Evolutionary conservation across 176 grass and related monocot genomes (phyloP), one percentile per base, ranked within the genome.

Genomic region (Aegilops umbellulata): DNA sequence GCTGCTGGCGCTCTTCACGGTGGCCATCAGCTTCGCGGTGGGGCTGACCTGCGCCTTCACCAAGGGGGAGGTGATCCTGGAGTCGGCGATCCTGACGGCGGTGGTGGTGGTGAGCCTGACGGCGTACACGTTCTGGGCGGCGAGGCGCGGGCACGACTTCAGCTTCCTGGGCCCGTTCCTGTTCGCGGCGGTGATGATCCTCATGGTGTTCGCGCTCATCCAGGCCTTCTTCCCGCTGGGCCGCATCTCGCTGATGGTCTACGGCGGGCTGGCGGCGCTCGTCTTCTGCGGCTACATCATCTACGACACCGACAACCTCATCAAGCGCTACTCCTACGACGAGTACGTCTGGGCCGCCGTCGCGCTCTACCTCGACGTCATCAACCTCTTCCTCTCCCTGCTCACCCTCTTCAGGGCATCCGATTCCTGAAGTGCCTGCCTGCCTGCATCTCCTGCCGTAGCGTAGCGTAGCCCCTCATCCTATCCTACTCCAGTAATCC

Each of bases 331-430:
- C 77, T 89, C 94, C 1, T 96, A 98, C 76, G 92, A 98, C 49
- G 97, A 98, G 80, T 98, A 98, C 58, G 90, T 98, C 30, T 98
- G 97, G 97, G 94, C 93, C 53, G 93, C 97, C 10, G 90, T 96
- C 29, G 84, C 94, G 19, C 82, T 98, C 12, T 98, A 98, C 84
- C 90, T 98, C 41, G 97, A 98, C 76, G 88, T 98, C 74, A 91
- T 96, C 86, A 98, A 95, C 72, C 87, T 98, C 2, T 95, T 95
- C 88, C 83, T 98, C 72, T 98, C 97, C 60, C 88, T 98, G 60
- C 88, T 98, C 70, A 98, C 97, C 10, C 86, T 98, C 1, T 95
- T 98, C 58, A 80, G 88, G 55, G 94, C 97, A 22, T 30, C 94
- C 1, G 92, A 98, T 53, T 85, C 83, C n/a, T 98, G 73, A 90